Conservation (phyloP, 2,329 filamentous ascomycete genomes). For the Sarocladiaceae sp. region DNA sequence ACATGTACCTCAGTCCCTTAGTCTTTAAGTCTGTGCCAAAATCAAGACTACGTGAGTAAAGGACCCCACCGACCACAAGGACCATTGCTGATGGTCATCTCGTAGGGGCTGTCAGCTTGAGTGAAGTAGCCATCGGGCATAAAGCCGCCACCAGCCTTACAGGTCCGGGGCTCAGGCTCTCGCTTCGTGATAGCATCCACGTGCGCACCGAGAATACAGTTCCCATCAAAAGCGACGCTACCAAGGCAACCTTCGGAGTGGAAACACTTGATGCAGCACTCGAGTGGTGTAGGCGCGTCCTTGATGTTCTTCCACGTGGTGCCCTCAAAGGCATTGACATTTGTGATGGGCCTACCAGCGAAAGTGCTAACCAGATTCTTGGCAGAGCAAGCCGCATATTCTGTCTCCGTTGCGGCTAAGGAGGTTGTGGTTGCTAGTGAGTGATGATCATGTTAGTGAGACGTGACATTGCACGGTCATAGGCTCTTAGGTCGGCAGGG, state of each 20-base stretch:
- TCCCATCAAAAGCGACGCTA: neutral
- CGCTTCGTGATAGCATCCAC: neutral
- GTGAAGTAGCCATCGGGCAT: neutral
- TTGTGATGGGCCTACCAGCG: neutral
- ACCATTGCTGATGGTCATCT: neutral
- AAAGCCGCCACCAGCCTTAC: neutral
- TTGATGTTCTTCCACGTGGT: neutral
- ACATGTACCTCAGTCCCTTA: no score
- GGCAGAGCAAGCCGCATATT: neutral
- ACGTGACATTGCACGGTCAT: no score
- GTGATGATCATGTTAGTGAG: no score
- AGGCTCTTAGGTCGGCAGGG: no score
- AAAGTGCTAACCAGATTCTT: neutral
- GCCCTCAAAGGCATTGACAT: neutral
- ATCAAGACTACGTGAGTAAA: no score
- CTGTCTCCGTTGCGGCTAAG: neutral
- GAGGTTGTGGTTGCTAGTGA: neutral
- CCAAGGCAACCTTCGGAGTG: neutral
- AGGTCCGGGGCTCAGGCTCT: neutral
- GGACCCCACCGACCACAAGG: no score
- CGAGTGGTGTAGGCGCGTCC: neutral
- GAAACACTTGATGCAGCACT: neutral
- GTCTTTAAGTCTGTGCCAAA: no score
- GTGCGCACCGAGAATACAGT: neutral
- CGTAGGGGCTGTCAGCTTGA: neutral